A percentile compares a stretch with the other conserved stretches of the same genome.
Conservation (phyloP, 2,329 filamentous ascomycete species). For the Aspergillus fructus region DNA sequence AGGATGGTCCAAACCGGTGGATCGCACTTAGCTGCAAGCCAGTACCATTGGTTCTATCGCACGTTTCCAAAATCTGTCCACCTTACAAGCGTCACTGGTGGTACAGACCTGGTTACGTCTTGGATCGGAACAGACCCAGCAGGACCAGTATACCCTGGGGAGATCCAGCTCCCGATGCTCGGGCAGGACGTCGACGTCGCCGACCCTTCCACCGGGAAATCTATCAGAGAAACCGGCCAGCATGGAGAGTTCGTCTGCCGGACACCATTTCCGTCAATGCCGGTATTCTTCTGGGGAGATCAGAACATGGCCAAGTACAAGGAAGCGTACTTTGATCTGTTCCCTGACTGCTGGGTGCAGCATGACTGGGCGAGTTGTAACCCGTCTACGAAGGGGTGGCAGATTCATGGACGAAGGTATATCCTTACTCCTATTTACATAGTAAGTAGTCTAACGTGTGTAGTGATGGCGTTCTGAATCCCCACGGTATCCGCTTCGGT, state of each 20-base stretch:
- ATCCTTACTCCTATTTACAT: too few species aligned
- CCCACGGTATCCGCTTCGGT: constrained; percentile 74
- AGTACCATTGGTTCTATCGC: too few species aligned
- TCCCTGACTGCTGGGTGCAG: constrained; percentile 58
- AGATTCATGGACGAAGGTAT: constrained; percentile 35
- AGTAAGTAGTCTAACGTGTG: background rate
- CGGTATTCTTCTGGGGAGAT: background rate
- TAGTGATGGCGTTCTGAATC: constrained; percentile 74
- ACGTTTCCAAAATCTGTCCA: too few species aligned
- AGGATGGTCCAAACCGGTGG: too few species aligned
- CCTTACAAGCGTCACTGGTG: too few species aligned
- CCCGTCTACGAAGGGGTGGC: constrained; percentile 59
- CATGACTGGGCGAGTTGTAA: constrained; percentile 76
- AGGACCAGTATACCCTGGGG: constrained; percentile 60
- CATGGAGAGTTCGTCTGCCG: background rate
- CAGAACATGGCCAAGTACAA: background rate
- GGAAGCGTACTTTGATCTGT: background rate
- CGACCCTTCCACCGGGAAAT: background rate
- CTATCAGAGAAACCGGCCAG: background rate
- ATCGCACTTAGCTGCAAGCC: too few species aligned
- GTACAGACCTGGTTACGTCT: too few species aligned
- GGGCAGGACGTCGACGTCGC: constrained; percentile 53
- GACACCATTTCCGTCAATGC: background rate
- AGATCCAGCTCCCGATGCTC: constrained; percentile 54
- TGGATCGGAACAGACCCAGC: too few species aligned